phyloP scores from a whole-genome alignment of 805 yeast species.

The Cyberlindnera mississippiensis region DNA sequence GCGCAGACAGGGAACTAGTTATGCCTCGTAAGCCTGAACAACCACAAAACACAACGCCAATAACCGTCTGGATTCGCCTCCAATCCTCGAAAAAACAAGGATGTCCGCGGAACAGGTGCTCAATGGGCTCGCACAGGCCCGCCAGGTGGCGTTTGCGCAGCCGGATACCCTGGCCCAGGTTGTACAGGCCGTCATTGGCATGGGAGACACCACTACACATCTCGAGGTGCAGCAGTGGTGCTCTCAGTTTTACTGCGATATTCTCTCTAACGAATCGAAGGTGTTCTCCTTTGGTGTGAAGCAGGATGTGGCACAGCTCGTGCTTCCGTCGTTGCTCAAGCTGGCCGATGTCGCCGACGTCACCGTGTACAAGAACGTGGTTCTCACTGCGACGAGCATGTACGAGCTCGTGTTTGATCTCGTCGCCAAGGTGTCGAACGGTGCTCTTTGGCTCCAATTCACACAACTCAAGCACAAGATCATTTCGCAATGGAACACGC shows the following conservation, averaged over 20 bases:
- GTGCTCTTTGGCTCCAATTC: slow-evolving; percentile 51
- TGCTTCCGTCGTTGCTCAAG: slow-evolving; percentile 16
- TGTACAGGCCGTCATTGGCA: slow-evolving; percentile 15
- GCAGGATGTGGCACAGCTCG: slow-evolving; percentile 14
- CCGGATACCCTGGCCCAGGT: slow-evolving; percentile 19
- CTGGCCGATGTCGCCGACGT: slow-evolving; percentile 26
- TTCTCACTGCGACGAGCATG: slow-evolving; percentile 38
- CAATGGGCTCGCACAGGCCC: slow-evolving; percentile 18
- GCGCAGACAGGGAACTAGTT: no score
- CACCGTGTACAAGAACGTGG: slow-evolving; percentile 33
- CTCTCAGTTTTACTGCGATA: slow-evolving; percentile 21
- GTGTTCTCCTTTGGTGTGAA: slow-evolving; percentile 13
- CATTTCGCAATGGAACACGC: slow-evolving; percentile 55
- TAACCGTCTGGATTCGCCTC: no score
- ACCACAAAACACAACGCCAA: background rate
- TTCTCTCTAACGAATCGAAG: slow-evolving; percentile 16
- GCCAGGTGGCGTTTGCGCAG: slow-evolving; percentile 9
- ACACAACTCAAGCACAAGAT: slow-evolving; percentile 52
- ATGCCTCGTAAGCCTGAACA: background rate
- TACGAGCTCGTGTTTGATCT: slow-evolving; percentile 45
- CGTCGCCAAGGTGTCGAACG: slow-evolving; percentile 39
- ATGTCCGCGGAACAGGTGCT: slow-evolving; percentile 13
- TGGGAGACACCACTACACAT: slow-evolving; percentile 10
- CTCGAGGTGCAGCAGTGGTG: slow-evolving; percentile 27
- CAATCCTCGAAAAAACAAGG: background rate